These are phyloP conservation scores for Lichtheimia hyalospora DNA, from an alignment of 371 early-diverging fungal genomes.

Conservation along the genomic window DNA sequence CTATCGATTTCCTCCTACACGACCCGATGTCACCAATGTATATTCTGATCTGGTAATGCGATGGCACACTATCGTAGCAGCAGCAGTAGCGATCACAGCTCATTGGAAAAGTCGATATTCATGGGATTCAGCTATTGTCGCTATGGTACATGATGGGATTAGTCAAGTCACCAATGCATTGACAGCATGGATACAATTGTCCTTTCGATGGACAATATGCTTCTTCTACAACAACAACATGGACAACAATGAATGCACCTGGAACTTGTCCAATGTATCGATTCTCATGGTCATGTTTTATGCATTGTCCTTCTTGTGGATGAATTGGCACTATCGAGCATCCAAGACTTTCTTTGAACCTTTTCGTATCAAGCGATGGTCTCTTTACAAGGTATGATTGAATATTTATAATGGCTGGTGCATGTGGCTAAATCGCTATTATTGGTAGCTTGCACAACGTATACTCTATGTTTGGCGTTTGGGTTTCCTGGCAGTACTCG, in stretches of 20 bases:
- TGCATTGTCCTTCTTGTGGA: constrained; percentile 9
- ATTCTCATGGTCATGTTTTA: background rate
- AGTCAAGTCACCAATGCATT: no score
- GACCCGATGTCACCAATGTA: background rate
- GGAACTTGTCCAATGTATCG: background rate
- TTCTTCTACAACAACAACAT: no score
- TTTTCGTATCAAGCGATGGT: constrained; percentile 7
- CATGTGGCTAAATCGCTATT: no score
- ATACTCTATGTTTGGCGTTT: constrained; percentile 8
- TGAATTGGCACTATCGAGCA: constrained; percentile 15
- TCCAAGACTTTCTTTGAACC: constrained; percentile 12
- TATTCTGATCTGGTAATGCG: background rate
- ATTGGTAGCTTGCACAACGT: constrained; percentile 5
- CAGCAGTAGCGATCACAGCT: no score
- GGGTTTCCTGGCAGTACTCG: background rate
- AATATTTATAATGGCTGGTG: background rate
- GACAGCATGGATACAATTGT: no score
- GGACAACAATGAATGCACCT: no score
- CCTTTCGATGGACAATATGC: no score
- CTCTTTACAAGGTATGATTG: constrained; percentile 10
- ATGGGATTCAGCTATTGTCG: no score
- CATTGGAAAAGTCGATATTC: no score
- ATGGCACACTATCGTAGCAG: no score
- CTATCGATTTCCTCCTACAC: constrained; percentile 1
- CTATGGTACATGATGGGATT: no score